Evolutionary conservation across 257 asterid species (phyloP).

Genomic region (Solanum sejunctum): DNA sequence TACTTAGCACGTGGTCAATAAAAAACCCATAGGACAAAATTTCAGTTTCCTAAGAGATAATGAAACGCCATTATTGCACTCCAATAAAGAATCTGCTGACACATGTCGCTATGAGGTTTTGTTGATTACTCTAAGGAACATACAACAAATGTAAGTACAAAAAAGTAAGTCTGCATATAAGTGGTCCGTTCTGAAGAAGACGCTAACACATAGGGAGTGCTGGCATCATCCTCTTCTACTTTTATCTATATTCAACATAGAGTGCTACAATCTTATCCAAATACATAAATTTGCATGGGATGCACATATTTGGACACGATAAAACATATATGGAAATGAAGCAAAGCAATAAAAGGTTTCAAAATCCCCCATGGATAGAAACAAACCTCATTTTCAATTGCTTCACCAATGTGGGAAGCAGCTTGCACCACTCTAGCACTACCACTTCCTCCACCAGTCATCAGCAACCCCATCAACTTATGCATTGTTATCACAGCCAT

Average conservation of each 20-base stretch:
- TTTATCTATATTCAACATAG: background rate
- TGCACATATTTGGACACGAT: background rate
- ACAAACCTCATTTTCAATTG: constrained; percentile 88
- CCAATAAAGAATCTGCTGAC: background rate
- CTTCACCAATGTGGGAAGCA: constrained; percentile 68
- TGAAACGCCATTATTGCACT: background rate
- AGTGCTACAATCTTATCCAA: background rate
- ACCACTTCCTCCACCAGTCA: constrained; percentile 74
- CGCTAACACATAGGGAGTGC: background rate
- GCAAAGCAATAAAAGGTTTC: background rate
- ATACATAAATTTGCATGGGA: background rate
- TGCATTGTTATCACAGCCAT: constrained; percentile 97
- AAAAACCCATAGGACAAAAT: background rate
- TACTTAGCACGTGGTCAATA: background rate
- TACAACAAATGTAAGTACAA: background rate
- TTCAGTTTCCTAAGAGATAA: background rate
- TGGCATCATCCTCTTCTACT: background rate
- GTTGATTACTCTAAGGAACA: background rate
- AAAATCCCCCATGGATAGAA: background rate
- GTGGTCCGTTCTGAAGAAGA: background rate
- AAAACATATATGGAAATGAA: background rate
- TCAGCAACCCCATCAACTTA: constrained; percentile 75
- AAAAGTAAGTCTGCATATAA: background rate
- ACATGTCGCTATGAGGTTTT: background rate
- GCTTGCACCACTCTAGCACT: constrained; percentile 79